Evolutionary conservation across 2,329 filamentous ascomycete genomes (phyloP).

Genomic region (Colletotrichum chlorophyti): DNA sequence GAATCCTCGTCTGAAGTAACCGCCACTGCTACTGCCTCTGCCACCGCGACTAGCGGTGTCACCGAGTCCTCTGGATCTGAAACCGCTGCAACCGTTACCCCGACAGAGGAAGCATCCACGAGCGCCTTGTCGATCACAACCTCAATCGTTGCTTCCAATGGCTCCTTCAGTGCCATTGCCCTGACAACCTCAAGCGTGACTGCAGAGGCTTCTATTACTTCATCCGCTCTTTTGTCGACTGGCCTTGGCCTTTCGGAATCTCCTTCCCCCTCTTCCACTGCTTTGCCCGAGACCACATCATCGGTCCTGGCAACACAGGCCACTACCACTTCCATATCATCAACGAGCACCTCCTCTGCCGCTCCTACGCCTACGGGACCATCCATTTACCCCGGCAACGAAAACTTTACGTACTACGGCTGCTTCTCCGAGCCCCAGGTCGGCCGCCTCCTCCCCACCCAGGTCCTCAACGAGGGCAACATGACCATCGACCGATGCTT

Average conservation of each 20-base stretch:
- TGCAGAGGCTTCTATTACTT: background rate
- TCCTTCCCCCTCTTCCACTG: background rate
- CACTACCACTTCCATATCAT: background rate
- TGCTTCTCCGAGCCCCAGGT: constrained; percentile 42
- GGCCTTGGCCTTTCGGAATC: too few species aligned
- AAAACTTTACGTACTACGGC: constrained; percentile 45
- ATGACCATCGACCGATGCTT: constrained; percentile 32
- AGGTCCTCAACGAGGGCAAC: constrained; percentile 37
- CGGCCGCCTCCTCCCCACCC: constrained; percentile 38
- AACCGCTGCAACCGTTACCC: background rate
- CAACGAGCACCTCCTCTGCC: constrained; percentile 10
- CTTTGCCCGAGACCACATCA: background rate
- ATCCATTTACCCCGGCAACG: constrained; percentile 39
- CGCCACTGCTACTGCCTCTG: background rate
- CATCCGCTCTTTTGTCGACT: too few species aligned
- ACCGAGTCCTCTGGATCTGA: background rate
- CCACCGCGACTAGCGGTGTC: background rate
- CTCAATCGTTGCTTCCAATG: background rate
- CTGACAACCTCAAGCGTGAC: background rate
- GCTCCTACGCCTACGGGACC: constrained; percentile 34
- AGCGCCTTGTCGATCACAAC: too few species aligned
- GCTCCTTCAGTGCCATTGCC: background rate
- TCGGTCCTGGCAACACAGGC: background rate
- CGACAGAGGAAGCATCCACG: background rate
- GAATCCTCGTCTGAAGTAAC: background rate